phyloP scores from a whole-genome alignment of 805 yeast species.

The Yamadazyma sp. region DNA sequence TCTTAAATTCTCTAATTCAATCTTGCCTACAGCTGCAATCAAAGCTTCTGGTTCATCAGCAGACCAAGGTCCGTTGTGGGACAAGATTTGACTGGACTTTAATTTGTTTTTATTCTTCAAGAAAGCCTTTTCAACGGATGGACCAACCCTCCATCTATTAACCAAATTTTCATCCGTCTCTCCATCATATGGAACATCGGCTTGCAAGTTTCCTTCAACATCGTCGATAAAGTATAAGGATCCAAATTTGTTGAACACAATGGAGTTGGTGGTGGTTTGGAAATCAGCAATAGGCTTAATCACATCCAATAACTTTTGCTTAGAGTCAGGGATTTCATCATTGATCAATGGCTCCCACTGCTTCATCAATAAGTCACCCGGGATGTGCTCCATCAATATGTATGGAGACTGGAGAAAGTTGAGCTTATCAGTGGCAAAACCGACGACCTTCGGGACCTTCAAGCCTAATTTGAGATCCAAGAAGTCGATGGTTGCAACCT shows the following conservation, averaged over 20 bases:
- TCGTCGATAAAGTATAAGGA: conserved; percentile 80
- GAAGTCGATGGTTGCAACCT: conserved; percentile 93
- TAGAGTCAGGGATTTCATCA: conserved; percentile 50
- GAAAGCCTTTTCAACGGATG: conserved; percentile 76
- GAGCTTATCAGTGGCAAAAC: conserved; percentile 59
- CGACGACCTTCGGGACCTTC: conserved; percentile 70
- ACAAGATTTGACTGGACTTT: conserved; percentile 47
- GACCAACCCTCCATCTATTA: conserved; percentile 87
- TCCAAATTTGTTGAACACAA: conserved; percentile 73
- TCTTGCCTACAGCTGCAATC: conserved; percentile 59
- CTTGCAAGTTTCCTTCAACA: conserved; percentile 45
- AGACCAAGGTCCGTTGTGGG: conserved; percentile 77
- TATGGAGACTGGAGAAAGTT: conserved; percentile 75
- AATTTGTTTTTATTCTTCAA: conserved; percentile 65
- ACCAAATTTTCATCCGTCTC: conserved; percentile 55
- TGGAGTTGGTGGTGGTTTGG: conserved; percentile 51
- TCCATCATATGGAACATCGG: conserved; percentile 47
- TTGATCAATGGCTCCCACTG: conserved; percentile 82
- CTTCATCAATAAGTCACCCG: conserved; percentile 82
- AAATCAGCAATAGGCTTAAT: conserved; percentile 74
- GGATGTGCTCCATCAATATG: conserved; percentile 74
- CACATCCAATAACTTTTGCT: conserved; percentile 54
- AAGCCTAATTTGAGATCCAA: conserved; percentile 60
- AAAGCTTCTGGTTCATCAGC: conserved; percentile 58
- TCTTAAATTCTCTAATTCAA: conserved; percentile 63